Evolutionary conservation across 345 rosid genomes (phyloP), one percentile per base, ranked within the genome.

Genomic region (Citrus mangshanensis): DNA sequence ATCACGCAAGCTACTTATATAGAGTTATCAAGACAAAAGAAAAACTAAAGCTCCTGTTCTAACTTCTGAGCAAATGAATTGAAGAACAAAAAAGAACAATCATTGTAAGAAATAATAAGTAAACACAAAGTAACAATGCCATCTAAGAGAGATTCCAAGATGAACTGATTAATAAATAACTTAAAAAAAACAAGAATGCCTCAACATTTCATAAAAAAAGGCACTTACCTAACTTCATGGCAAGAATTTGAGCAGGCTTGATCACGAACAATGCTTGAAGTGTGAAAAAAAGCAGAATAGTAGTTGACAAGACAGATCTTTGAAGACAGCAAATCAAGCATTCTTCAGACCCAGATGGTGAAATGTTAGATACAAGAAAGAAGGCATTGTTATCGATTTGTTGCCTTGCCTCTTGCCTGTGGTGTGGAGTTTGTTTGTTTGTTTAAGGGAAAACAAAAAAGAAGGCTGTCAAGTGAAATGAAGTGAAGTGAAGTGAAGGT

Each of bases 221-320:
- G 51, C 51, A 55, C 81, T 56, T 61, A 83, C 86, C 81, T 30
- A 58, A 74, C 49, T 74, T 80, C 86, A 83, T 83, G 61, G 73
- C 51, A 40, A 80, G 68, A 83, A 40, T 6, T 77, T 18, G 75
- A 58, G 67, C 54, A 63, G 73, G n/a, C 35, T 69, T 9, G 35
- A 69, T 51, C 25, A 19, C 5, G 40, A 18, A 66, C 32, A 77
- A 72, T 58, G 68, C 72, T 76, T 27, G 25, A 79, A 42, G 54
- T 67, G 78, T 13, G 54, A 25, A 34, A 56, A 66, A 67, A 18
- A 12, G 68, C 4, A 56, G 76, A 46, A 28, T 46, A 32, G n/a
- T 0, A 7, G 8, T 62, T 34, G 42, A 32, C 40, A 1, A 37
- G 40, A 7, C 42, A 65, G 46, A 65, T 65, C 69, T 65, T 19